A percentile compares a stretch with the other conserved stretches of the same genome.
Evolutionary conservation across 805 yeast genomes (phyloP).

Genomic region (Yarrowia sp.): DNA sequence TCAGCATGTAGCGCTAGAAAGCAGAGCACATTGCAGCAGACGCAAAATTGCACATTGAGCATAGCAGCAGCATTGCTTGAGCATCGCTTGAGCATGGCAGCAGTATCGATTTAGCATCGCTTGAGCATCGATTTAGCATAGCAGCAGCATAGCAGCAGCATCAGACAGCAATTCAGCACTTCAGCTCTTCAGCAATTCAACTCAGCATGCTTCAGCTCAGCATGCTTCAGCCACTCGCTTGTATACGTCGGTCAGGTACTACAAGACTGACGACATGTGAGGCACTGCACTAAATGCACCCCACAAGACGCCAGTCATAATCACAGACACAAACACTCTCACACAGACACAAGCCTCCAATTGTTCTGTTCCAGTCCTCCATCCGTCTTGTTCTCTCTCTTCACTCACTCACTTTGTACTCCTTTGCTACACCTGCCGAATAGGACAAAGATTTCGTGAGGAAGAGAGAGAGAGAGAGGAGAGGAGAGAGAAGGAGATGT

Average conservation of each 20-base stretch:
- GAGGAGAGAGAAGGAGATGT: slow-evolving; percentile 24
- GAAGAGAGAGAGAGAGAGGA: slow-evolving; percentile 22
- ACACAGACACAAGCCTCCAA: background rate
- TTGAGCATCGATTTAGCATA: too few relatives aligned
- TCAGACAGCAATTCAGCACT: background rate
- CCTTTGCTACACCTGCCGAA: slow-evolving; percentile 26
- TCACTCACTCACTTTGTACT: slow-evolving; percentile 23
- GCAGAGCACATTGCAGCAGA: too few relatives aligned
- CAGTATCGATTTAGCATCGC: too few relatives aligned
- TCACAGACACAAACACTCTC: background rate
- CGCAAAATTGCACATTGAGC: too few relatives aligned
- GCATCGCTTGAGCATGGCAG: too few relatives aligned
- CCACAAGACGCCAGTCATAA: background rate
- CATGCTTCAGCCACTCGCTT: background rate
- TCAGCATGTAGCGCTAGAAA: too few relatives aligned
- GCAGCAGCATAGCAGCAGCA: background rate
- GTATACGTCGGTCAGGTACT: background rate
- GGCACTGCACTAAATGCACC: background rate
- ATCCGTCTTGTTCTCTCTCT: background rate
- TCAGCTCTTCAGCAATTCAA: background rate
- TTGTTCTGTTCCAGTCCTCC: background rate
- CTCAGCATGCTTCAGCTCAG: background rate
- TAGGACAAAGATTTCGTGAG: slow-evolving; percentile 21
- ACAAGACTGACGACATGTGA: background rate
- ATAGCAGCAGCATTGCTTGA: too few relatives aligned